These are phyloP conservation scores for Groenewaldozyma sp. DNA, from an alignment of 1,139 yeast genomes.

Conservation along the genomic window DNA sequence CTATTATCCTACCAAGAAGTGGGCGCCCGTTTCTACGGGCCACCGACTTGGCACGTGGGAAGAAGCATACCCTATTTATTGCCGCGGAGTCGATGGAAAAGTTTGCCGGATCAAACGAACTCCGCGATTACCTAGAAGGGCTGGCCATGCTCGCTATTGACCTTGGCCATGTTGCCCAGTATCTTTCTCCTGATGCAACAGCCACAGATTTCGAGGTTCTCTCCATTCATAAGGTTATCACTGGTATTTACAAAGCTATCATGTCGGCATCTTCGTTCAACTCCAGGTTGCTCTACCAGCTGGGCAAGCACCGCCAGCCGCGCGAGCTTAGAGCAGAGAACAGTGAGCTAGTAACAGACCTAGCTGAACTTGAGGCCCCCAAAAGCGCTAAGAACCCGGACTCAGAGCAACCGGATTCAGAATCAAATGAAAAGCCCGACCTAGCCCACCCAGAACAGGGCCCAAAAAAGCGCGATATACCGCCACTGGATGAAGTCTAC, in stretches of 20 bases:
- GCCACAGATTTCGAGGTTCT: slow-evolving; percentile 13
- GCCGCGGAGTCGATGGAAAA: slow-evolving; percentile 21
- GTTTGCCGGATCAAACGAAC: slow-evolving; percentile 16
- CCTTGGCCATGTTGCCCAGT: slow-evolving; percentile 20
- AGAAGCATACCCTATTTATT: slow-evolving; percentile 12
- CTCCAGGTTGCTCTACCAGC: neutral
- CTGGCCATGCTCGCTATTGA: slow-evolving; percentile 29
- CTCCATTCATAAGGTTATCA: slow-evolving; percentile 12
- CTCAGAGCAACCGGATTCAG: neutral
- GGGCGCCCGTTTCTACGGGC: slow-evolving; percentile 19
- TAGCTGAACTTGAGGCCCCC: too few relatives aligned
- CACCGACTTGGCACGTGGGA: slow-evolving; percentile 13
- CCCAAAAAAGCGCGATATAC: neutral
- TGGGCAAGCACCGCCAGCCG: neutral
- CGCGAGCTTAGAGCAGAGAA: neutral
- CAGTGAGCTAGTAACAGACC: neutral
- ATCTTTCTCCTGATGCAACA: slow-evolving; percentile 6
- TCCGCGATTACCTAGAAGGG: slow-evolving; percentile 20
- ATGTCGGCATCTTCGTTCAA: neutral
- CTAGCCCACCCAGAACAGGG: neutral
- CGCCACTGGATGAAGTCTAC: neutral
- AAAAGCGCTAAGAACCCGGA: too few relatives aligned
- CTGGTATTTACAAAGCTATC: slow-evolving; percentile 8
- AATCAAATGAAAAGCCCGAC: neutral
- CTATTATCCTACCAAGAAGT: slow-evolving; percentile 23